Conservation (phyloP, 257 asterid species). For the Capsicum chinense region DNA sequence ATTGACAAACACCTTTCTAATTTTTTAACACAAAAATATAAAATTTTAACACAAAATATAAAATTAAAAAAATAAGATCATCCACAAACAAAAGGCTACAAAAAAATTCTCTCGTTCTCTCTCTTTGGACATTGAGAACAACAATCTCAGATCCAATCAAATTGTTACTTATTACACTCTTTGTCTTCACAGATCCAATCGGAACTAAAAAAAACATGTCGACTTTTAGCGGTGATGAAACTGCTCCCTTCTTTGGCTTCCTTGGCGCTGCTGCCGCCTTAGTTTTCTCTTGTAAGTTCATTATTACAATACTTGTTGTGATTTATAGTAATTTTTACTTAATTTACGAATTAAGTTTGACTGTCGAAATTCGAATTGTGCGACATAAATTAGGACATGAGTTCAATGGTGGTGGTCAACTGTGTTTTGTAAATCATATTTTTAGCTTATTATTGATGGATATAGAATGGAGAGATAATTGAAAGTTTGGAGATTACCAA, state of each 20-base stretch:
- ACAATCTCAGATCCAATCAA: neutral
- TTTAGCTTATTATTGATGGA: too few species aligned
- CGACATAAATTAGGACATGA: too few species aligned
- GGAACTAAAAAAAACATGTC: conserved; percentile 16
- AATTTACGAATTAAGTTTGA: too few species aligned
- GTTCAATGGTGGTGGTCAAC: too few species aligned
- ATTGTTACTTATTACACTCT: too few species aligned
- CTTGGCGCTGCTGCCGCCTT: conserved; percentile 37
- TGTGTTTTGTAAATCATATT: too few species aligned
- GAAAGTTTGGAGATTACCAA: neutral
- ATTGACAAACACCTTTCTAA: too few species aligned
- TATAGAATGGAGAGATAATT: neutral
- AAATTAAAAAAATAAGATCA: neutral
- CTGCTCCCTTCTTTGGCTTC: conserved; percentile 35
- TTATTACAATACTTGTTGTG: too few species aligned
- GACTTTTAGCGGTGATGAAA: conserved; percentile 36
- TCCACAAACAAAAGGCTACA: neutral
- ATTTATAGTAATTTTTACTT: too few species aligned
- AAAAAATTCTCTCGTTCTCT: neutral
- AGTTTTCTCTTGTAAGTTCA: conserved; percentile 34
- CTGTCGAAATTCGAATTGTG: too few species aligned
- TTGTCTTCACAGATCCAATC: neutral
- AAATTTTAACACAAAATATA: neutral
- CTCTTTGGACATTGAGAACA: neutral
- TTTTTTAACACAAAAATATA: neutral